These are phyloP conservation scores for Fusarium sp. DNA, from an alignment of 2,329 filamentous ascomycete genomes.

Conservation along the genomic window DNA sequence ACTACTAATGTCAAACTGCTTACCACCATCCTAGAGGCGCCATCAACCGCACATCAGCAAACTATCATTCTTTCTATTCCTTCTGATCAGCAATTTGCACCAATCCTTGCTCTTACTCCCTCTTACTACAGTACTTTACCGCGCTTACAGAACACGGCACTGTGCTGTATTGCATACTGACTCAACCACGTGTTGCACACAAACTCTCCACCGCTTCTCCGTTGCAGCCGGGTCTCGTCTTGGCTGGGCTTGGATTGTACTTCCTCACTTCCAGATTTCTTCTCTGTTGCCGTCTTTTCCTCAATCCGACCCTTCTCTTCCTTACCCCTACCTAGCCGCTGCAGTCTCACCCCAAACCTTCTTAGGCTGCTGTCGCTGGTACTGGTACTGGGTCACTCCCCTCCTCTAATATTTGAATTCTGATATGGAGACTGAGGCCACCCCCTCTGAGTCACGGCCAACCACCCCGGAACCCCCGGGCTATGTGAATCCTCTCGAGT, in stretches of 20 bases:
- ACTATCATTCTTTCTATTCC: constrained; percentile 20
- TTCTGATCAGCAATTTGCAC: constrained; percentile 33
- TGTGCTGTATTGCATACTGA: constrained; percentile 30
- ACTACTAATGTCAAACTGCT: constrained; percentile 30
- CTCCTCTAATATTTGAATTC: constrained; percentile 14
- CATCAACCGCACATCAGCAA: constrained; percentile 28
- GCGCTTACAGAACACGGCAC: constrained; percentile 19
- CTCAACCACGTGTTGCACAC: constrained; percentile 44
- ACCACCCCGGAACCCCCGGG: constrained; percentile 53
- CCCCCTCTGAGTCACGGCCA: constrained; percentile 49
- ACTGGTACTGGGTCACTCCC: constrained; percentile 22
- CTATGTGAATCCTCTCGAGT: constrained; percentile 61
- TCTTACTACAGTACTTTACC: not conserved
- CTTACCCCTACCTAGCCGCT: constrained; percentile 15
- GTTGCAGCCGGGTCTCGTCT: constrained; percentile 32
- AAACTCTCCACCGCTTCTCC: constrained; percentile 37
- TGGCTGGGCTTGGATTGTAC: constrained; percentile 27
- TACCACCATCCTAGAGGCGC: constrained; percentile 16
- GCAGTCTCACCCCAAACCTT: constrained; percentile 28
- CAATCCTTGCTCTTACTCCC: constrained; percentile 27
- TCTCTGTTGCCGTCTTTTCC: constrained; percentile 3
- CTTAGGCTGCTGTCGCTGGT: constrained; percentile 14
- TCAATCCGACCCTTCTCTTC: constrained; percentile 8
- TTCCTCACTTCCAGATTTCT: constrained; percentile 19
- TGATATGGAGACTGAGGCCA: constrained; percentile 48